phyloP scores from a whole-genome alignment of 169 alveolate species.

The Plasmodium vinckei region DNA sequence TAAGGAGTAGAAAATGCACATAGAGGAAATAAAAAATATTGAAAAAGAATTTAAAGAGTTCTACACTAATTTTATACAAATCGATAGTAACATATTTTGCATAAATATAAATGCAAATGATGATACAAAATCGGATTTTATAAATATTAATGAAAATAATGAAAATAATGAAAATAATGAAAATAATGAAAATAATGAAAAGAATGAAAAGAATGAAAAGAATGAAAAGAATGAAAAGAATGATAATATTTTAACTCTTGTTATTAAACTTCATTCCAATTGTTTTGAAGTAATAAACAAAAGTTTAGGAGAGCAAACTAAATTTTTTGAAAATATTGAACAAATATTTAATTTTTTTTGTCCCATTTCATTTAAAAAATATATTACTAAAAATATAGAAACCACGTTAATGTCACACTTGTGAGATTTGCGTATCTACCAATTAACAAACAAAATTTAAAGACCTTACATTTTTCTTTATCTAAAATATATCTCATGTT shows the following conservation, averaged over 20 bases:
- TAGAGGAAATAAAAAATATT: slow-evolving; percentile 40
- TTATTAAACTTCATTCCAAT: slow-evolving; percentile 14
- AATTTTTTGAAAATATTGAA: slow-evolving; percentile 45
- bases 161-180: no score
- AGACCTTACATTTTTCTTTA: neutral
- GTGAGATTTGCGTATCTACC: neutral
- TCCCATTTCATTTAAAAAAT: slow-evolving; percentile 48
- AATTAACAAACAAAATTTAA: neutral
- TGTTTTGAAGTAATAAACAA: slow-evolving; percentile 34
- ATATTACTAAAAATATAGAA: slow-evolving; percentile 9
- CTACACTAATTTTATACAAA: slow-evolving; percentile 22
- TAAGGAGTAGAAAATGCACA: slow-evolving; percentile 1
- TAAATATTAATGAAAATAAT: neutral
- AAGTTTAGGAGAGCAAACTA: neutral
- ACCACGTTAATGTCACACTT: neutral
- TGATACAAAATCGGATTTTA: neutral
- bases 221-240: neutral
- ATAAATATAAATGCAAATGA: slow-evolving; percentile 34
- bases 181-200: no score
- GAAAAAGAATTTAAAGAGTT: slow-evolving; percentile 38
- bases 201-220: no score
- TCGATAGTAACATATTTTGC: slow-evolving; percentile 40
- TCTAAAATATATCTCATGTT: no score
- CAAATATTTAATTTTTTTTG: slow-evolving; percentile 45
- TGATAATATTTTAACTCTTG: slow-evolving; percentile 6